Base-by-base conservation (phyloP, 2,329 filamentous ascomycete species). In the Epicoccum sorghinum region DNA sequence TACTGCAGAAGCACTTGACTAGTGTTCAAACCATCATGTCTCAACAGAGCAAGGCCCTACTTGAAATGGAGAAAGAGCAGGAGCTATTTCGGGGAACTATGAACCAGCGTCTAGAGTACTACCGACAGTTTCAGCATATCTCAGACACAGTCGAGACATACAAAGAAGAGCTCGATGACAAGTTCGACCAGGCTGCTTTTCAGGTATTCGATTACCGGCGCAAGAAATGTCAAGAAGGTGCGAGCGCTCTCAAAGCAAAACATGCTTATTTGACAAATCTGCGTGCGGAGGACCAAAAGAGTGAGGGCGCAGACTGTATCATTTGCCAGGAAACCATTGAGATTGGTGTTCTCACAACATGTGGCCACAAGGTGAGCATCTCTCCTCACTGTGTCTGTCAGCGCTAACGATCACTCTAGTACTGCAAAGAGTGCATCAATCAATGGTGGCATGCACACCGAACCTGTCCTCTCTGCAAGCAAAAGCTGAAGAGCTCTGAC, bases 61-160 rank as follows among this genome's bases (percentile, higher is more conserved):
- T 69, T 4, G 78, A 75, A 8, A 66, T 88, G 10, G 86, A 90
- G 57, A 84, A 84, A 55, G 93, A 97, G 71, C 77, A 91, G 5
- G 88, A 93, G 41, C 78, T 86, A 25, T 95, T 96, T 70, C 88
- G 86, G 25, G 80, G 82, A 13, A 86, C 89, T 0, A 93, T 96
- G 86, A 98, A 98, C 66, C 82, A 86, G 33, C 87, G 95, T 12
- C 77, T 97, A 0, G 91, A 95, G 52, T 98, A 92, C 70, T 98
- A 98, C 70, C 86, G 89, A 4, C 92, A 97, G 67, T 81, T 98
- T 9, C 95, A 98, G 69, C 84, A 86, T 24, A 86, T 98, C n/a
- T 97, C 93, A 0, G 93, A 98, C 69, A 90, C 86, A 14, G 91
- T 98, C 0, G 83, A 85, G 4, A 87, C 89, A 1, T 90, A 89